Evolutionary conservation across 805 yeast species (phyloP).

Genomic region (Saccharomyces kudriavzevii): DNA sequence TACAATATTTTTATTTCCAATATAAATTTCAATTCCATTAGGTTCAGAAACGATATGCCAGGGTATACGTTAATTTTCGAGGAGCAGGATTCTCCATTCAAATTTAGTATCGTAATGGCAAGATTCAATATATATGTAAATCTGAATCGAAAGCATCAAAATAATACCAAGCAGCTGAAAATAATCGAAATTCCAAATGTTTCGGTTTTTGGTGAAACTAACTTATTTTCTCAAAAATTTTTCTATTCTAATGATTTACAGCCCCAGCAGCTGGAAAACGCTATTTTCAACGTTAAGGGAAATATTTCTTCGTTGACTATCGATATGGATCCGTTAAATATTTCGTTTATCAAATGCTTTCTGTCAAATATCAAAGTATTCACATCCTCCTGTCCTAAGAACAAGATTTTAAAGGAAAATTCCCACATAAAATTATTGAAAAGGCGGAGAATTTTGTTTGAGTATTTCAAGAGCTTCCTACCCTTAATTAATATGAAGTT

Average conservation of each 20-base stretch:
- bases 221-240: conserved; percentile 32
- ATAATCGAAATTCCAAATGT: conserved; percentile 33
- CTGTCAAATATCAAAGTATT: conserved; percentile 24
- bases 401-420: conserved; percentile 6
- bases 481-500: conserved; percentile 32
- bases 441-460: conserved; percentile 6
- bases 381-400: conserved; percentile 9
- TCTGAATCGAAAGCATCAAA: conserved; percentile 12
- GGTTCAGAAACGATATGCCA: conserved; percentile 32
- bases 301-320: conserved; percentile 38
- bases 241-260: conserved; percentile 14
- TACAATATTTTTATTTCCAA: conserved; percentile 19
- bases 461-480: conserved; percentile 22
- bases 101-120: conserved; percentile 32
- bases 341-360: conserved; percentile 32
- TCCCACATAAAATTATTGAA: conserved; percentile 5
- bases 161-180: conserved; percentile 8
- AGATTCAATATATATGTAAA: conserved; percentile 30
- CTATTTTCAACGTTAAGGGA: conserved; percentile 32
- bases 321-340: conserved; percentile 37
- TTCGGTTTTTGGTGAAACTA: conserved; percentile 34
- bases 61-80: conserved; percentile 40
- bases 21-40: conserved; percentile 20
- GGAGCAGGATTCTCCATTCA: conserved; percentile 37
- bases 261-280: conserved; percentile 17